These are phyloP conservation scores for Phytopythium helicoides DNA, from an alignment of 352 stramenopile species.

Conservation along the genomic window DNA sequence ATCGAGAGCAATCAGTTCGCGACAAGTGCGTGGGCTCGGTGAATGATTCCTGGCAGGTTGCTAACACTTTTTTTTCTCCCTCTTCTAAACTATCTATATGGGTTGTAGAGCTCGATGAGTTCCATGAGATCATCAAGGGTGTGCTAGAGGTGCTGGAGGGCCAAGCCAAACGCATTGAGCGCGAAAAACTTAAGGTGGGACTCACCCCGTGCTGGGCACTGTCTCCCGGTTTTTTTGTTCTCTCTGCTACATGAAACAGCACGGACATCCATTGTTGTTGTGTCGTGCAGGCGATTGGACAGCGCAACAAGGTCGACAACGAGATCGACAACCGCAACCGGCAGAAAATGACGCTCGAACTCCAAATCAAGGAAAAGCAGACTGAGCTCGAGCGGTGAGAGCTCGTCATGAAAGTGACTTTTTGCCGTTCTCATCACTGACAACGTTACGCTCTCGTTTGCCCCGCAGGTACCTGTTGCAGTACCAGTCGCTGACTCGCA, in stretches of 20 bases:
- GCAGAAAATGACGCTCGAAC: conserved; percentile 76
- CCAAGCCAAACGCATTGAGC: conserved; percentile 74
- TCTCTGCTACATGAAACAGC: no score
- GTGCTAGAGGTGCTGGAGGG: conserved; percentile 79
- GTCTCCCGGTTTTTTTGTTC: not conserved
- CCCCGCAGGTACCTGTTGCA: conserved; percentile 68
- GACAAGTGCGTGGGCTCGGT: conserved; percentile 49
- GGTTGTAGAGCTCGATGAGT: conserved; percentile 72
- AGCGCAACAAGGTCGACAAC: conserved; percentile 77
- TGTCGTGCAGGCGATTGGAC: conserved; percentile 57
- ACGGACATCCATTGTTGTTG: not conserved
- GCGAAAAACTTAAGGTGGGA: conserved; percentile 76
- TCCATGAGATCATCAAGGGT: conserved; percentile 78
- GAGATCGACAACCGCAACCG: conserved; percentile 83
- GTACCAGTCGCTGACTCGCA: conserved; percentile 72
- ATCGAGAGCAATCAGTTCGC: conserved; percentile 83
- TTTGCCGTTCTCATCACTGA: conserved; percentile 6
- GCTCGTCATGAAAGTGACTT: not conserved
- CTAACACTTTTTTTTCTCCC: no score
- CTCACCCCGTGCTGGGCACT: no score
- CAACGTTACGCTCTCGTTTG: not conserved
- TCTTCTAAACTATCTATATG: not conserved
- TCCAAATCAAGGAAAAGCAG: conserved; percentile 82
- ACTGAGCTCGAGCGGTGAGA: conserved; percentile 70
- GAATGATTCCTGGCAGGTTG: not conserved